Percentiles rank a stretch among this genome's conserved stretches.
Evolutionary conservation across 768 basidiomycete genomes (phyloP).

Genomic region (Tricholoma flavovirens): DNA sequence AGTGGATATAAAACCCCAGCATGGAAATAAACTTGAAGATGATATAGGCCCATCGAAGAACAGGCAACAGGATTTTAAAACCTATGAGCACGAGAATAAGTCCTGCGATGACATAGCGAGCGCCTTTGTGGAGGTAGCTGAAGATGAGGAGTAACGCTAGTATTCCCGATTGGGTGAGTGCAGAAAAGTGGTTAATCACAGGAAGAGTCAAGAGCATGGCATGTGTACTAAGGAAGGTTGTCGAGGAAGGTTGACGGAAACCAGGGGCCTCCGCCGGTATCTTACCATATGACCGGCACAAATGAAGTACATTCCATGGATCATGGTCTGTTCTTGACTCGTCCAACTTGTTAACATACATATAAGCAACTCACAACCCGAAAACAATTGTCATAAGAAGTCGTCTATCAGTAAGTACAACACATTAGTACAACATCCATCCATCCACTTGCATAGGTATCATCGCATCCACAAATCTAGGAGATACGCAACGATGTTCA

Average conservation of each 20-base stretch:
- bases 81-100: slow-evolving; percentile 21
- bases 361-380: too few species aligned
- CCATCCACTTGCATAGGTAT: too few species aligned
- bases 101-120: slow-evolving; percentile 17
- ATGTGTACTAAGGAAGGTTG: not conserved
- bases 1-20: slow-evolving; percentile 11
- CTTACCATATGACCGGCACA: not conserved
- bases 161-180: slow-evolving; percentile 22
- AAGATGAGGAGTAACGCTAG: slow-evolving; percentile 21
- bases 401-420: not conserved
- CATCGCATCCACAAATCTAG: not conserved
- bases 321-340: too few species aligned
- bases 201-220: slow-evolving; percentile 18
- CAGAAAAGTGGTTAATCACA: slow-evolving; percentile 25
- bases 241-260: not conserved
- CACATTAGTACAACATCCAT: not conserved
- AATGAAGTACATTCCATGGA: too few species aligned
- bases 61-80: slow-evolving; percentile 18
- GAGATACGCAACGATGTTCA: not conserved
- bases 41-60: not conserved
- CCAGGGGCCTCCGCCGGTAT: too few species aligned
- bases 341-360: too few species aligned
- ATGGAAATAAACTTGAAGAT: slow-evolving; percentile 12
- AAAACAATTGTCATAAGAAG: not conserved
- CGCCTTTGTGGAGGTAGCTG: slow-evolving; percentile 24